phyloP scores from a whole-genome alignment of 78 protist species.

The Protostelium mycophagum region DNA sequence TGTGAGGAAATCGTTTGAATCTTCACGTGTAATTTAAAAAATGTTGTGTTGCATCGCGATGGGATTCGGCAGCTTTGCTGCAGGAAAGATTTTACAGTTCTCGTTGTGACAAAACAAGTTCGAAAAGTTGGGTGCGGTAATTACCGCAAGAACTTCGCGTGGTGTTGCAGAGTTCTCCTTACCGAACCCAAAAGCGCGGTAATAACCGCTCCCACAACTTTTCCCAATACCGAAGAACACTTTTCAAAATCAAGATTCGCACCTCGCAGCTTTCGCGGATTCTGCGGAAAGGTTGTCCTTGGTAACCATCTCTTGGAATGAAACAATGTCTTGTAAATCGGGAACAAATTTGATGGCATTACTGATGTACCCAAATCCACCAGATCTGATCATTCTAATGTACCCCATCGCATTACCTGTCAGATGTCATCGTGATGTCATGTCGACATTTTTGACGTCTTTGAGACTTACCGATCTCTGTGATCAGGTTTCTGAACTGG shows the following conservation, averaged over 20 bases:
- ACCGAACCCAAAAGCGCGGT: too few relatives aligned
- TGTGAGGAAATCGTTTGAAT: neutral
- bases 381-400: constrained; percentile 89
- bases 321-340: constrained; percentile 66
- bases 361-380: constrained; percentile 71
- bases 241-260: neutral
- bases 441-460: too few relatives aligned
- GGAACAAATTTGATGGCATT: constrained; percentile 80
- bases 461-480: constrained; percentile 86
- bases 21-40: too few relatives aligned
- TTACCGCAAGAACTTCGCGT: too few relatives aligned
- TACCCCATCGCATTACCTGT: constrained; percentile 93
- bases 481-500: constrained; percentile 85
- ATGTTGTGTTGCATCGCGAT: too few relatives aligned
- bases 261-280: constrained; percentile 31
- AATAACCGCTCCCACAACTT: too few relatives aligned
- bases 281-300: constrained; percentile 40
- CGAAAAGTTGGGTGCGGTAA: too few relatives aligned
- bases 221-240: neutral
- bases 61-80: too few relatives aligned
- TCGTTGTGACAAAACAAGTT: too few relatives aligned
- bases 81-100: too few relatives aligned
- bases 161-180: neutral
- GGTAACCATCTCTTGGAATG: constrained; percentile 63
- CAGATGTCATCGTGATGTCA: neutral